Evolutionary conservation across 352 stramenopile genomes (phyloP).

Genomic region (Globisporangium cystogenes): DNA sequence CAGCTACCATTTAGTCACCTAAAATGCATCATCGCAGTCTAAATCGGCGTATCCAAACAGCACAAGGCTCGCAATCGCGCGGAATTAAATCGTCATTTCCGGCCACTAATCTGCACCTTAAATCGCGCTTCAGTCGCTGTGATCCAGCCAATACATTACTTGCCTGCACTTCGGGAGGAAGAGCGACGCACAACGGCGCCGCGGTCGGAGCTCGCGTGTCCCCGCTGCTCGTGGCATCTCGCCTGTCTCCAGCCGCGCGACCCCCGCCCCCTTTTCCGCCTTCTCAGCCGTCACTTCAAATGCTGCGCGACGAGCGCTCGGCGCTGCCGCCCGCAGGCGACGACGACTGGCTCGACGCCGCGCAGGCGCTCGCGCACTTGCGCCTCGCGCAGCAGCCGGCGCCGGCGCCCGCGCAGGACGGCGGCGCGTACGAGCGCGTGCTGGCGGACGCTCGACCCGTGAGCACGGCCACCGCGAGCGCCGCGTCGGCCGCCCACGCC

Average conservation of each 20-base stretch:
- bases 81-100: no score
- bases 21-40: no score
- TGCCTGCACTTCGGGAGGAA: no score
- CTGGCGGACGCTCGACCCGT: conserved; percentile 26
- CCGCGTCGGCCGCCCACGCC: conserved; percentile 18
- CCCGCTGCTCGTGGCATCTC: neutral
- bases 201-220: no score
- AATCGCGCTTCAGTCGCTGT: neutral
- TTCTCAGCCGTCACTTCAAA: neutral
- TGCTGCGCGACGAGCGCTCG: neutral
- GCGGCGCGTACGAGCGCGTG: conserved; percentile 36
- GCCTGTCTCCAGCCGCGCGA: neutral
- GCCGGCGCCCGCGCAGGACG: conserved; percentile 29
- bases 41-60: no score
- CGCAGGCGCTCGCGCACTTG: conserved; percentile 27
- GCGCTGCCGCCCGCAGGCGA: conserved; percentile 6
- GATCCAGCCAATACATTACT: neutral
- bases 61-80: no score
- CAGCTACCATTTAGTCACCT: no score
- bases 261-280: neutral
- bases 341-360: conserved; percentile 15
- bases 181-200: no score
- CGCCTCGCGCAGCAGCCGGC: conserved; percentile 32
- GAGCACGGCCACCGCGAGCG: conserved; percentile 54
- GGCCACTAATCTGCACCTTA: no score